Base-by-base conservation (phyloP, 495 filamentous ascomycete species). In the Bombardia bombarda region DNA sequence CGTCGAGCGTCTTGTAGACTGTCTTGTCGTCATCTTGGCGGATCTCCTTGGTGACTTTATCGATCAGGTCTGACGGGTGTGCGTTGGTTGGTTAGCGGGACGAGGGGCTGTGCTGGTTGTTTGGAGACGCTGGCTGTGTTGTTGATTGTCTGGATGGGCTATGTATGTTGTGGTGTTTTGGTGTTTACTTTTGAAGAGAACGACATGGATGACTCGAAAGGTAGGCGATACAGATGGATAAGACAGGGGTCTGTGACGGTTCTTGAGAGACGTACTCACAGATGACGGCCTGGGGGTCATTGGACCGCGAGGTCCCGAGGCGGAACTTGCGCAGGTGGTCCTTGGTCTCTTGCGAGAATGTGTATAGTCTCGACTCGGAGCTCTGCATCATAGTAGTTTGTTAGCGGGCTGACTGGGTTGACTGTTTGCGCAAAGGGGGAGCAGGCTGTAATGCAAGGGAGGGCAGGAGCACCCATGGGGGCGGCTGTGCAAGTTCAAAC, bases 311-410 rank as follows among this genome's bases (percentile, higher is more conserved):
- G 6, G 92, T 96, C 9, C 81, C 75, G 8, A 98, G 72, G 28
- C 92, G 86, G 68, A 98, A 97, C 61, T 95, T 95, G 57, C 84
- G 82, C 43, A 98, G 75, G 58, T 84, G 78, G 51, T 86, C 81
- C 64, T 79, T 86, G 20, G 87, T 95, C 63, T 89, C 86, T 33
- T 80, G 73, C 24, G 87, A 90, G 77, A 97, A 94, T 20, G 90
- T 83, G 67, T 97, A 98, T 51, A 98, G 75, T 44, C 92, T 75
- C 40, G 86, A 75, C 70, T 96, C 90, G 52, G 88, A 92, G 53
- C 85, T 68, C 79, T 78, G 51, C 3, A n/a, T n/a, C n/a, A n/a
- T n/a, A n/a, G n/a, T n/a, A n/a, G n/a, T n/a, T n/a, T n/a, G n/a
- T n/a, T n/a, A n/a, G n/a, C n/a, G n/a, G n/a, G n/a, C n/a, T n/a